phyloP scores from a whole-genome alignment of 2,329 filamentous ascomycete genomes.

The Ophiostoma sp. region DNA sequence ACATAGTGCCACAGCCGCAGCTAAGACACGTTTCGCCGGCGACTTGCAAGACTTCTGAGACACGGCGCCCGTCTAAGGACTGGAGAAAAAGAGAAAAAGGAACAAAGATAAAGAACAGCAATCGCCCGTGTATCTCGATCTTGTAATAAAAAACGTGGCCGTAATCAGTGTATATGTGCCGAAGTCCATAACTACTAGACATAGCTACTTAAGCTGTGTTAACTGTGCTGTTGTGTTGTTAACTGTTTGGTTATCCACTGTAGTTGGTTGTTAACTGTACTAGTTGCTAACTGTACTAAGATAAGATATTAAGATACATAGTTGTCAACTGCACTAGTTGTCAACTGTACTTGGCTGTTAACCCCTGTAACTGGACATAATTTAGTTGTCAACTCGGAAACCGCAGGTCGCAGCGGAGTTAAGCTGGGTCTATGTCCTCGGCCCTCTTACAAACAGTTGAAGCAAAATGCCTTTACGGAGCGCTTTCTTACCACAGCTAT shows the following conservation, averaged over 20 bases:
- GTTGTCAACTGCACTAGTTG: neutral
- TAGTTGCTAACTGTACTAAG: neutral
- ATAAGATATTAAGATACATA: too few relatives aligned
- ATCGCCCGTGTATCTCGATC: conserved; percentile 6
- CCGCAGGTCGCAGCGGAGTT: neutral
- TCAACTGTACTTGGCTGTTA: neutral
- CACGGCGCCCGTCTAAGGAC: neutral
- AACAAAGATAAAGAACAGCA: conserved; percentile 1
- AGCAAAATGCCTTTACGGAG: too few relatives aligned
- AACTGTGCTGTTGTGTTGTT: too few relatives aligned
- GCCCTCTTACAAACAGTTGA: too few relatives aligned
- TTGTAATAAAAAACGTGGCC: neutral
- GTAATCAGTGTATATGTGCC: neutral
- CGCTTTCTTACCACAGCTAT: too few relatives aligned
- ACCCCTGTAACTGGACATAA: neutral
- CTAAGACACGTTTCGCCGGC: too few relatives aligned
- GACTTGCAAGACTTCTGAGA: neutral
- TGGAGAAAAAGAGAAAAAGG: neutral
- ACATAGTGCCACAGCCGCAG: neutral
- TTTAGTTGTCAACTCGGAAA: neutral
- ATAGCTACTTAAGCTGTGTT: too few relatives aligned
- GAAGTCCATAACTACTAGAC: too few relatives aligned
- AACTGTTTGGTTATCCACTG: neutral
- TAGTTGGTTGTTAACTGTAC: neutral
- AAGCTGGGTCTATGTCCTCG: neutral